phyloP scores from a whole-genome alignment of 139 green algal genomes.

The Gonium pectorale region DNA sequence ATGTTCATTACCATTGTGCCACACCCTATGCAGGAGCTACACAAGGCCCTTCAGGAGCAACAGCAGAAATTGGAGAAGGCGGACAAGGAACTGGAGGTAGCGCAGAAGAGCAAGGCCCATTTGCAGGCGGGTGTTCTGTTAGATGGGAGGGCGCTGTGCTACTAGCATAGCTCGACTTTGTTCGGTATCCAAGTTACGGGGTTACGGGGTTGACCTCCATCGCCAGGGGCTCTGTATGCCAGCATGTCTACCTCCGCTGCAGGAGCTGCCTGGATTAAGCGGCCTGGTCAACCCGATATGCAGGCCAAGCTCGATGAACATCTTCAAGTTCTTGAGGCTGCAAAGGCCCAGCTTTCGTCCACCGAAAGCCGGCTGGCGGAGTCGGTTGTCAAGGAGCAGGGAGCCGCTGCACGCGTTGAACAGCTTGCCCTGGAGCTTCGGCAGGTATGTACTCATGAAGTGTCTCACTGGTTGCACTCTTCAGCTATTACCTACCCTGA shows the following conservation, averaged over 20 bases:
- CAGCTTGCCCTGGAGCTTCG: not conserved
- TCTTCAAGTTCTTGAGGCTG: not conserved
- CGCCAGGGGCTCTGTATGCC: too few species aligned
- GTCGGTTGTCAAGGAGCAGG: not conserved
- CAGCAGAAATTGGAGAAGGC: not conserved
- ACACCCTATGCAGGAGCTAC: constrained; percentile 6
- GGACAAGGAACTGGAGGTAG: not conserved
- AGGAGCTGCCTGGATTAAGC: not conserved
- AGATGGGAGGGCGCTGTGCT: too few species aligned
- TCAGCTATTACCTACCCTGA: not conserved
- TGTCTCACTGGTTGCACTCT: not conserved
- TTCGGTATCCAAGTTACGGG: too few species aligned
- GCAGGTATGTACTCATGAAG: not conserved
- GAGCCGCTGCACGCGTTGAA: not conserved
- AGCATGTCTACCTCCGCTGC: too few species aligned
- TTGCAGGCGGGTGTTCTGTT: constrained; percentile 12
- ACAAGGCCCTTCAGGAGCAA: constrained; percentile 6
- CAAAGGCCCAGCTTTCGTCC: not conserved
- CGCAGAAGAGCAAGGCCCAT: not conserved
- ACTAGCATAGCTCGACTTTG: too few species aligned
- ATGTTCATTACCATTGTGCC: too few species aligned
- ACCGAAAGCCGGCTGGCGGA: not conserved
- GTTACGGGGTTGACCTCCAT: too few species aligned
- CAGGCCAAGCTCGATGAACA: constrained; percentile 4
- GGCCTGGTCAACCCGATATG: too few species aligned